phyloP scores from a whole-genome alignment of 441 rosid species.

The Brassica hybrid region DNA sequence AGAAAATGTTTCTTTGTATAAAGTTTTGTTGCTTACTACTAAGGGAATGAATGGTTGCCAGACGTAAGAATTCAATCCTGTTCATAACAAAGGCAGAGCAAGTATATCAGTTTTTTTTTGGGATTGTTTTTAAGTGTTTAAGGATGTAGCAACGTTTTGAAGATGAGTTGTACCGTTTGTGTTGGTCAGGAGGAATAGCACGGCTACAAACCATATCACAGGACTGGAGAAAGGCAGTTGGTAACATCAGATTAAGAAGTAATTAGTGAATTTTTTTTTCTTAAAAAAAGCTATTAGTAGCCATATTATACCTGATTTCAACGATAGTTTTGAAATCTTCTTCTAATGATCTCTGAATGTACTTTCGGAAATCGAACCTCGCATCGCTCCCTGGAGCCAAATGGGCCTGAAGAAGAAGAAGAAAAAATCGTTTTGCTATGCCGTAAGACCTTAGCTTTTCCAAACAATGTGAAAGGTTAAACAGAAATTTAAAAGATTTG shows the following conservation, averaged over 20 bases:
- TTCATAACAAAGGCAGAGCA: constrained; percentile 3
- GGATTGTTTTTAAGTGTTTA: background rate
- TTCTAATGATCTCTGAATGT: constrained; percentile 68
- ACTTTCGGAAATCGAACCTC: constrained; percentile 59
- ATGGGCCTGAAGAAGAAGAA: constrained; percentile 56
- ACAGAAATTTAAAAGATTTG: background rate
- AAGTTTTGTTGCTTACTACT: constrained; percentile 38
- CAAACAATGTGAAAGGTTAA: background rate
- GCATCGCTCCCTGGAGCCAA: constrained; percentile 59
- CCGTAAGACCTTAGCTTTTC: background rate
- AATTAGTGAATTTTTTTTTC: too few species aligned
- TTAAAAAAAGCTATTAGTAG: too few species aligned
- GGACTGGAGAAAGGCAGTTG: constrained; percentile 45
- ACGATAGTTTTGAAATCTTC: constrained; percentile 71
- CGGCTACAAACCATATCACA: constrained; percentile 65
- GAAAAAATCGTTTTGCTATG: background rate
- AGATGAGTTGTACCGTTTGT: constrained; percentile 50
- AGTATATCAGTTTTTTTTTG: constrained; percentile 7
- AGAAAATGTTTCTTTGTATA: background rate
- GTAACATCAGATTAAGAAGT: too few species aligned
- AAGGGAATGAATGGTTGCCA: constrained; percentile 75
- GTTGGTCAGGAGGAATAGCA: constrained; percentile 57
- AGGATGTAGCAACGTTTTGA: background rate
- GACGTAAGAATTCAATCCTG: constrained; percentile 62
- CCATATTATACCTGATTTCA: constrained; percentile 47